phyloP scores from a whole-genome alignment of 768 basidiomycete species.

The Psilocybe cyanescens region DNA sequence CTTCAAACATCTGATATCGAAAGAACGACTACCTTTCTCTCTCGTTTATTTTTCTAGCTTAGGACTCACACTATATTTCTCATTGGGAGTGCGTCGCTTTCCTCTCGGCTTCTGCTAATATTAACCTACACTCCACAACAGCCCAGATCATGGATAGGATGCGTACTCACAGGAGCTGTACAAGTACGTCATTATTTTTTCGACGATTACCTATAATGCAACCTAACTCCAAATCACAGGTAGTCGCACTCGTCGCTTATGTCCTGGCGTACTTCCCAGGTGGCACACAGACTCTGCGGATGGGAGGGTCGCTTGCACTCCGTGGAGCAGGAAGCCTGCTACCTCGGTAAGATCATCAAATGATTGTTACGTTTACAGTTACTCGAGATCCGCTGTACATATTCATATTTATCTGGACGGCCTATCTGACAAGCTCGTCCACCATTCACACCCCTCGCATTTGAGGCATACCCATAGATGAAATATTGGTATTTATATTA shows the following conservation, averaged over 20 bases:
- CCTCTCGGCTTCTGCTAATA: not conserved
- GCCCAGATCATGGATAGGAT: conserved; percentile 86
- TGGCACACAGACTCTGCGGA: conserved; percentile 76
- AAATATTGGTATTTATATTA: not conserved
- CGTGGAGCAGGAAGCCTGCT: conserved; percentile 84
- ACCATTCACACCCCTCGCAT: not conserved
- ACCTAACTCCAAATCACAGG: conserved; percentile 38
- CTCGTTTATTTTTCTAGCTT: conserved; percentile 82
- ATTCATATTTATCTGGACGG: conserved; percentile 5
- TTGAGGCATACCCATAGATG: not conserved
- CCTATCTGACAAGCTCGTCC: not conserved
- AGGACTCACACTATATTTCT: conserved; percentile 88
- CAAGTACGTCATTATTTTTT: conserved; percentile 52
- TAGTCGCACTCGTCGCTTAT: conserved; percentile 86
- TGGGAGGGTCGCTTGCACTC: conserved; percentile 80
- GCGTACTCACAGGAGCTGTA: conserved; percentile 78
- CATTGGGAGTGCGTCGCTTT: conserved; percentile 71
- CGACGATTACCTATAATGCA: not conserved
- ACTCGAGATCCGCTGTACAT: not conserved
- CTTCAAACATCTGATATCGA: conserved; percentile 82
- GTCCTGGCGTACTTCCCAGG: conserved; percentile 96
- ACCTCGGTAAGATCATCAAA: conserved; percentile 56
- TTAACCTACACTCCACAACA: conserved; percentile 32
- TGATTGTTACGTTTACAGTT: not conserved
- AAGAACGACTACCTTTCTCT: conserved; percentile 86